Percentiles rank a stretch among this genome's conserved stretches.
phyloP scores from a whole-genome alignment of 208 protist genomes.

The Trypanosoma brucei region DNA sequence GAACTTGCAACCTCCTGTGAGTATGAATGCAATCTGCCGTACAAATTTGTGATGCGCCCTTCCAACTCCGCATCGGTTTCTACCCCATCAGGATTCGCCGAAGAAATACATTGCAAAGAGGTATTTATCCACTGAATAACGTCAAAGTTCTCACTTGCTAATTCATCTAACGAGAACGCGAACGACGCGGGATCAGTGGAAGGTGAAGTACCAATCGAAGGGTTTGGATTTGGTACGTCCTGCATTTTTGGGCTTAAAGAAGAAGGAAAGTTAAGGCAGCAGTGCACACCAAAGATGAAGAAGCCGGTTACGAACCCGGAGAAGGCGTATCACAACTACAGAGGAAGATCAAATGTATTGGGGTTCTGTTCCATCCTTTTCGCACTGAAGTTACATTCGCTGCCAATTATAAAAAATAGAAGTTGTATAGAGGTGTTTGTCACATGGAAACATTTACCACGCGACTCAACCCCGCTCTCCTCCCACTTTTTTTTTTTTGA shows the following conservation, averaged over 20 bases:
- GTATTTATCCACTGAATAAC: slow-evolving; percentile 58
- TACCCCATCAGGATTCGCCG: not conserved
- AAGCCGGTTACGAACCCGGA: no score
- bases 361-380: no score
- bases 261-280: no score
- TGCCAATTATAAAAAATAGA: no score
- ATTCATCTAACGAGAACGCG: slow-evolving; percentile 12
- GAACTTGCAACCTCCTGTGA: slow-evolving; percentile 40
- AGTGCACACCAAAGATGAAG: no score
- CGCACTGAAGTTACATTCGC: no score
- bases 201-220: not conserved
- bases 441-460: no score
- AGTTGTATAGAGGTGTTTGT: no score
- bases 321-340: no score
- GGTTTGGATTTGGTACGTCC: not conserved
- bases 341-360: no score
- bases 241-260: not conserved
- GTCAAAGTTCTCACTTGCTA: slow-evolving; percentile 29
- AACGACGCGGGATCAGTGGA: not conserved
- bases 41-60: slow-evolving; percentile 36
- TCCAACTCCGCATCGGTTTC: slow-evolving; percentile 26
- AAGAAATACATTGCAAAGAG: slow-evolving; percentile 18
- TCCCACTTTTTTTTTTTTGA: not conserved
- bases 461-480: no score
- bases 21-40: slow-evolving; percentile 44